These are phyloP conservation scores for Leccinum variicolor DNA, from an alignment of 768 basidiomycete genomes.

Conservation along the genomic window DNA sequence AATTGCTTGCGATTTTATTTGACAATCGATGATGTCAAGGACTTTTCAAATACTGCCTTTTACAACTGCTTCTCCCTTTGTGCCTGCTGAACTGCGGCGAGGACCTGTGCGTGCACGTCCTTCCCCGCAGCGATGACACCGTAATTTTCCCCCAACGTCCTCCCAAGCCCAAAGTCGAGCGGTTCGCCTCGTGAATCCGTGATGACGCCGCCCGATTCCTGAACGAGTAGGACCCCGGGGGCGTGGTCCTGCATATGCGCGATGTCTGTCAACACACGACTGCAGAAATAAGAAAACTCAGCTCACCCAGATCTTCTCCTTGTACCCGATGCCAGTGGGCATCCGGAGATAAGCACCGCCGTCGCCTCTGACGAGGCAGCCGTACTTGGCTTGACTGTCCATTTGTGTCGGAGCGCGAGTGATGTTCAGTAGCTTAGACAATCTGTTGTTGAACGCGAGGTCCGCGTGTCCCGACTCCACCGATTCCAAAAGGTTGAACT, in stretches of 20 bases:
- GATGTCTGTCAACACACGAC: too few species aligned
- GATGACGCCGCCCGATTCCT: slow-evolving; percentile 86
- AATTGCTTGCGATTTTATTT: background rate
- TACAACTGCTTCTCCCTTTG: slow-evolving; percentile 26
- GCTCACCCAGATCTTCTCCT: slow-evolving; percentile 94
- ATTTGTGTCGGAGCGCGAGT: slow-evolving; percentile 69
- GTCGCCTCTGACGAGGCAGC: slow-evolving; percentile 80
- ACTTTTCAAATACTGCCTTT: too few species aligned
- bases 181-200: slow-evolving; percentile 76
- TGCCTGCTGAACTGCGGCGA: slow-evolving; percentile 72
- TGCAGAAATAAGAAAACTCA: too few species aligned
- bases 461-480: slow-evolving; percentile 91
- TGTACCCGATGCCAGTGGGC: slow-evolving; percentile 74
- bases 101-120: slow-evolving; percentile 62
- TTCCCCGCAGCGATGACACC: slow-evolving; percentile 84
- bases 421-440: slow-evolving; percentile 65
- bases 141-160: slow-evolving; percentile 82
- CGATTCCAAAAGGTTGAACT: slow-evolving; percentile 79
- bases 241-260: slow-evolving; percentile 75
- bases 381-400: slow-evolving; percentile 98
- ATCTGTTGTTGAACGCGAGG: slow-evolving; percentile 76
- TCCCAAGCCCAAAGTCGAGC: slow-evolving; percentile 83
- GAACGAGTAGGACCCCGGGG: slow-evolving; percentile 76
- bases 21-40: too few species aligned
- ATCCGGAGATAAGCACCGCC: slow-evolving; percentile 80